phyloP scores from a whole-genome alignment of 192 early-diverging fungal species.

The Linnemannia elongata region DNA sequence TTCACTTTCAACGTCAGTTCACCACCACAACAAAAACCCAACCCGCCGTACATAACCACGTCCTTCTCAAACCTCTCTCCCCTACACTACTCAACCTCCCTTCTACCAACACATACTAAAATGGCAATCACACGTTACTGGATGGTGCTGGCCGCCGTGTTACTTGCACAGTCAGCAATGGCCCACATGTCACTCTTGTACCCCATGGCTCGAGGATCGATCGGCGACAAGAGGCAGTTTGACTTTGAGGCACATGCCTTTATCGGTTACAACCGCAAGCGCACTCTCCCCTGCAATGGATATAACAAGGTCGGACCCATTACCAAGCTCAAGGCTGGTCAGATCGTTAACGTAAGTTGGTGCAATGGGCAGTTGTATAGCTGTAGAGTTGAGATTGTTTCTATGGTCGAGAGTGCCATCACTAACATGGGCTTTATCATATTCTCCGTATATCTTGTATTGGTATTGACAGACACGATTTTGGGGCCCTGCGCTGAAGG shows the following conservation, averaged over 20 bases:
- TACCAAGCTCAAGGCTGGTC: constrained; percentile 35
- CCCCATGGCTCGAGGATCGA: constrained; percentile 28
- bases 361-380: background rate
- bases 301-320: constrained; percentile 31
- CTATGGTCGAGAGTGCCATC: background rate
- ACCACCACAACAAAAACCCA: background rate
- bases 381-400: background rate
- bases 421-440: background rate
- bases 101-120: background rate
- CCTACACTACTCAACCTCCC: background rate
- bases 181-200: constrained; percentile 41
- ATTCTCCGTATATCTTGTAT: background rate
- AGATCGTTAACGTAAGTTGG: constrained; percentile 33
- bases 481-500: constrained; percentile 35
- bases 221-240: background rate
- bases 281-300: constrained; percentile 34
- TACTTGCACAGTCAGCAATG: background rate
- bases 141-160: background rate
- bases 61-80: no score
- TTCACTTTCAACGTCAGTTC: background rate
- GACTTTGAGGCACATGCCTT: constrained; percentile 32
- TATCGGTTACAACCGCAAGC: constrained; percentile 3
- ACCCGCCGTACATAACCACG: background rate
- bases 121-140: constrained; percentile 7
- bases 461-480: constrained; percentile 25